Evolutionary conservation across 179 eudicot genomes (phyloP), one percentile per base, ranked within the genome.

Genomic region (Silene coronaria): DNA sequence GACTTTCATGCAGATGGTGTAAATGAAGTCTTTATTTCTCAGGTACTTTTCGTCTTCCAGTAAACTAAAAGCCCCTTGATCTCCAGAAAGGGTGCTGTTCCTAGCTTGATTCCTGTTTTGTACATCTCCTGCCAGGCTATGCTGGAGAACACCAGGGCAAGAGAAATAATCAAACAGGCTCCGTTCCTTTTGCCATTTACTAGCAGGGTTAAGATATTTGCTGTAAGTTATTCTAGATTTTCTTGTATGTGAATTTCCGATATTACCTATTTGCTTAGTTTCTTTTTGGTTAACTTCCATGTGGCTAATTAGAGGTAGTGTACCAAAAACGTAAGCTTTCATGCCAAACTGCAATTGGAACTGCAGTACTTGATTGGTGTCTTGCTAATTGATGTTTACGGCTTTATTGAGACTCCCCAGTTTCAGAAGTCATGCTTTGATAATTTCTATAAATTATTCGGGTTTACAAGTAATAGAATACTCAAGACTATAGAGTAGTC

Each of bases 1-100:
- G 90, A 90, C 72, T 95, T 95, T 81, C 97, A 95, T 84, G 97
- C 99, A 59, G 99, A 95, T 83, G 97, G 95, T 42, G 95, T 88
- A 71, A 91, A 91, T 86, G 99, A 95, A 5, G 81, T 81, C 69
- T 95, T 95, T 77, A 89, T 89, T 64, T 88, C 97, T 74, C 99
- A 95, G 97, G 99, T 92, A 87, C 69, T 70, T 71, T 51, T 26
- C n/a, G n/a, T 21, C 38, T 53, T 24, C 9, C 45, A 27, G 9
- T 53, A 28, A 71, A 28, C 4, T 38, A n/a, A 24, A 62, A 27
- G 58, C 32, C 75, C 36, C 69, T 8, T 4, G 28, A 67, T 57
- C 62, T 24, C 51, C 32, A 58, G 38, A 53, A 13, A 11, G 8
- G 22, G 16, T 57, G 16, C 14, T 24, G 11, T 79, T 60, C 60